A percentile compares a stretch with the other conserved stretches of the same genome.
These are phyloP conservation scores for Chaetomium fimeti DNA, from an alignment of 495 filamentous ascomycete species.

Conservation along the genomic window DNA sequence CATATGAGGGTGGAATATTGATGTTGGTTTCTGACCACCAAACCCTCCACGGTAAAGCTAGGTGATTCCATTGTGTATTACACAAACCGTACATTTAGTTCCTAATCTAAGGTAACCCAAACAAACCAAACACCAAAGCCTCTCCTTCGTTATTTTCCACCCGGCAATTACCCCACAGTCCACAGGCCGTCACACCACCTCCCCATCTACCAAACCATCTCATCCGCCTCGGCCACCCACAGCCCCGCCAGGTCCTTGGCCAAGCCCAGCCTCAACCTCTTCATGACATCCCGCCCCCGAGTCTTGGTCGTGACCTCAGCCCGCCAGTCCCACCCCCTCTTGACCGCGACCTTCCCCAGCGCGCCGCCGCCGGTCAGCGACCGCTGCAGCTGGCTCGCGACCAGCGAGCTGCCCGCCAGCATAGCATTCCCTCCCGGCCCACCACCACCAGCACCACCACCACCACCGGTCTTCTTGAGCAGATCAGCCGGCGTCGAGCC, in stretches of 20 bases:
- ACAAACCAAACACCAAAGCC: not conserved
- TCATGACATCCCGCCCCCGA: slow-evolving; percentile 65
- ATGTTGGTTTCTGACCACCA: no score
- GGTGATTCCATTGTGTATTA: not conserved
- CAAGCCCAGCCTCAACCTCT: slow-evolving; percentile 68
- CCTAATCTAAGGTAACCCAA: not conserved
- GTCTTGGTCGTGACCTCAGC: slow-evolving; percentile 55
- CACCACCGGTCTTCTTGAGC: slow-evolving; percentile 60
- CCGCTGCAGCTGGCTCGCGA: slow-evolving; percentile 60
- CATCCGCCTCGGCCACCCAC: slow-evolving; percentile 59
- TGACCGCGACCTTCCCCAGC: slow-evolving; percentile 45
- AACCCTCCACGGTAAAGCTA: no score
- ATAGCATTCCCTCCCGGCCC: slow-evolving; percentile 41
- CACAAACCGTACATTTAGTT: not conserved
- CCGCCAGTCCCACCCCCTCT: slow-evolving; percentile 87
- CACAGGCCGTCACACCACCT: not conserved
- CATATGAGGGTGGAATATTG: not conserved
- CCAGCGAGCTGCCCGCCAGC: slow-evolving; percentile 70
- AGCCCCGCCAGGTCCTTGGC: slow-evolving; percentile 65
- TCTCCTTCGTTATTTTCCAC: no score
- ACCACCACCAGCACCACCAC: slow-evolving; percentile 44
- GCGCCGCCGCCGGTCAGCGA: slow-evolving; percentile 40
- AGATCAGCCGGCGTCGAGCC: slow-evolving; percentile 59
- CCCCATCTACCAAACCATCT: slow-evolving; percentile 28
- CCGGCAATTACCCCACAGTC: no score